Evolutionary conservation across 768 basidiomycete genomes (phyloP), one percentile per base, ranked within the genome.

Genomic region (Inosperma sp.): DNA sequence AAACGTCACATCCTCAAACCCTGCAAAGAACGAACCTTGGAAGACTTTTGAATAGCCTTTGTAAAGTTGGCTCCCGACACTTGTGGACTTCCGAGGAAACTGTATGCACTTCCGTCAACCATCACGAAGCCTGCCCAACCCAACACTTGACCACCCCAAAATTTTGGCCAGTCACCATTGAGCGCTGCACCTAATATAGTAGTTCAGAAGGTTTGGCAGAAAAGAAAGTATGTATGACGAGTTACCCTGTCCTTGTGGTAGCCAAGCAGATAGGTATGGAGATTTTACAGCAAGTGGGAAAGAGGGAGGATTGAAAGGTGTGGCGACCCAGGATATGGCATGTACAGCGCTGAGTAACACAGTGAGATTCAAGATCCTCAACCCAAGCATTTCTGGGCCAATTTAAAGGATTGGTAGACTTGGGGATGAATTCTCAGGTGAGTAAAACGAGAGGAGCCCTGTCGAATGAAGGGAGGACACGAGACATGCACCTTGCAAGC

Each of bases 191-290:
- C n/a, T n/a, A n/a, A n/a, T n/a, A n/a, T n/a, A n/a, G n/a, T n/a
- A 8, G 16, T 50, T 26, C 29, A 19, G 7, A 7, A 14, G 21
- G 37, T 21, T 8, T 17, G 37, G 7, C 16, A 33, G 16, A 14
- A 39, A 17, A 7, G 37, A 7, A 8, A n/a, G n/a, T 39, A n/a
- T 7, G 37, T 17, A 14, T n/a, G 9, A 39, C 8, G 37, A n/a
- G 26, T 10, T 57, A 61, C 78, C 80, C 55, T 67, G 47, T 17
- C 78, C 77, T 58, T 81, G 82, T 0, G 76, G 66, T 14, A 86
- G 73, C 83, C 83, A 86, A 2, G 79, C 75, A 16, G 79, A 82
- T 29, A 87, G 64, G 58, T 85, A 87, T 2, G 83, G 84, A 3
- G 79, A 70, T 35, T 81, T 75, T 10, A 84, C 83, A 13, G 83